phyloP scores from a whole-genome alignment of 352 stramenopile genomes.

The Pelagophyceae sp. region DNA sequence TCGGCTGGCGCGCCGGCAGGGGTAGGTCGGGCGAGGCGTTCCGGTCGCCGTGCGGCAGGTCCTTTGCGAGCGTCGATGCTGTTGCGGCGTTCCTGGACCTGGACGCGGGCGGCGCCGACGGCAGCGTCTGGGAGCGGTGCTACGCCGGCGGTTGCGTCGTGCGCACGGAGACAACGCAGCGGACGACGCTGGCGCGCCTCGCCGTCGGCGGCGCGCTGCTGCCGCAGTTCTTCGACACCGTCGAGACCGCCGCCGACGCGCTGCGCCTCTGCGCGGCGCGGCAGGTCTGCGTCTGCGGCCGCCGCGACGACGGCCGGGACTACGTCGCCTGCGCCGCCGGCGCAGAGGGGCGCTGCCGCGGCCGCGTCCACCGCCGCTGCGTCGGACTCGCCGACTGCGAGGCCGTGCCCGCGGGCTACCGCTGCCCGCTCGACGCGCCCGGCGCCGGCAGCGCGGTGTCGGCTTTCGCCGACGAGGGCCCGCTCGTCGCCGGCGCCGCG shows the following conservation, averaged over 20 bases:
- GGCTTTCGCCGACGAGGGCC: neutral
- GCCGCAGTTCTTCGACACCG: neutral
- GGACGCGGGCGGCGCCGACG: too few species aligned
- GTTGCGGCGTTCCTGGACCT: too few species aligned
- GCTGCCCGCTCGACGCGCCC: neutral
- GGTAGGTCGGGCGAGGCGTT: neutral
- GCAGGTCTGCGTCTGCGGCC: neutral
- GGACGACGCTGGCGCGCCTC: neutral
- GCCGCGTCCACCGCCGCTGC: neutral
- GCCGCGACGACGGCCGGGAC: neutral
- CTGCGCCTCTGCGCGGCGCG: neutral
- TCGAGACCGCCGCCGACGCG: neutral
- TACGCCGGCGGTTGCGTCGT: neutral
- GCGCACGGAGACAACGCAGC: neutral
- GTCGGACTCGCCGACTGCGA: neutral
- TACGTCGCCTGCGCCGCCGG: neutral
- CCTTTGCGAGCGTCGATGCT: too few species aligned
- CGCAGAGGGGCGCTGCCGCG: neutral
- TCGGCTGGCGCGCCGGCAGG: too few species aligned
- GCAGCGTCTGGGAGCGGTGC: too few species aligned
- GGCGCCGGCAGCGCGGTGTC: neutral
- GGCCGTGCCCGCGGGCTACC: neutral
- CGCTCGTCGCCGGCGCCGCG: too few species aligned
- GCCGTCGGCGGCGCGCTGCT: neutral
- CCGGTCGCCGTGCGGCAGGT: neutral